phyloP scores from a whole-genome alignment of 1,284 basidiomycete genomes.

The Cronartium quercuum region DNA sequence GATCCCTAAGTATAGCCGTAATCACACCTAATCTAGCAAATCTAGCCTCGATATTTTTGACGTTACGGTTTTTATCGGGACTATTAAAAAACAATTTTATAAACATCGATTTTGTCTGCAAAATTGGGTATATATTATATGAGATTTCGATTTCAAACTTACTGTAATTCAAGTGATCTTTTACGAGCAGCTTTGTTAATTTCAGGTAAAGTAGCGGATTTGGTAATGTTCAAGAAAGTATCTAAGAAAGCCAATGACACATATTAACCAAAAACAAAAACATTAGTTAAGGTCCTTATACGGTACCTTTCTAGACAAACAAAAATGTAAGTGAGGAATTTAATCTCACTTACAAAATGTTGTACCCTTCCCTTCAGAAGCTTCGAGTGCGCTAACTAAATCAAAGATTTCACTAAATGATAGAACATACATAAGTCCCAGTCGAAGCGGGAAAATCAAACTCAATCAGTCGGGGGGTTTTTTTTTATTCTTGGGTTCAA shows the following conservation, averaged over 20 bases:
- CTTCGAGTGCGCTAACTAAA: conserved; percentile 75
- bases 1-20: conserved; percentile 67
- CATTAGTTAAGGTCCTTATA: not conserved
- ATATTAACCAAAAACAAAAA: not conserved
- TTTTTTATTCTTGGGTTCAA: not conserved
- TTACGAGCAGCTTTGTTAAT: conserved; percentile 82
- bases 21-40: conserved; percentile 85
- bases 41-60: conserved; percentile 71
- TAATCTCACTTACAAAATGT: conserved; percentile 83
- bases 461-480: not conserved
- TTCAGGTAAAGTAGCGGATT: conserved; percentile 54
- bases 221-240: conserved; percentile 46
- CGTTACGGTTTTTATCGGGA: conserved; percentile 84
- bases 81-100: conserved; percentile 52
- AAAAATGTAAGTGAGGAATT: conserved; percentile 64
- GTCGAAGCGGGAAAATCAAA: not conserved
- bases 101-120: conserved; percentile 2
- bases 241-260: conserved; percentile 23
- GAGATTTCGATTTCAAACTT: conserved; percentile 47
- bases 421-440: not conserved
- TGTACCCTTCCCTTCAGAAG: conserved; percentile 75
- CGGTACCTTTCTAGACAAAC: conserved; percentile 46
- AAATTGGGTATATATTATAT: not conserved
- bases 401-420: conserved; percentile 72
- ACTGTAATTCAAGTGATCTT: conserved; percentile 71